These are phyloP conservation scores for Trichothecium roseum DNA, from an alignment of 2,329 filamentous ascomycete species.

Conservation along the genomic window DNA sequence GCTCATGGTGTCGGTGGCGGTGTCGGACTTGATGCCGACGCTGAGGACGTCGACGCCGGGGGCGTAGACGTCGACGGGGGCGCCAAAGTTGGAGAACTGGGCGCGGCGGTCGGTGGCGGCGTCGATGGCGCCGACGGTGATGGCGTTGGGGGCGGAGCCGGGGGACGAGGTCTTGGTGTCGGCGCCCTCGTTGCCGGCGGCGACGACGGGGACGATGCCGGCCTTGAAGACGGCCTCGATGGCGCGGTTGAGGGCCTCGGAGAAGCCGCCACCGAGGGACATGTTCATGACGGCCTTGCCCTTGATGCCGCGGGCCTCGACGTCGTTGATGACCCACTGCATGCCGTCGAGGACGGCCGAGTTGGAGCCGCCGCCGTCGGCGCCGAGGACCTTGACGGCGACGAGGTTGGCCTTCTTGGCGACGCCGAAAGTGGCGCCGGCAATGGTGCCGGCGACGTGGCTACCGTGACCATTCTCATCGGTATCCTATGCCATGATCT, in stretches of 20 bases:
- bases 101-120: conserved; percentile 36
- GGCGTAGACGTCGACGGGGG: conserved; percentile 41
- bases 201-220: conserved; percentile 47
- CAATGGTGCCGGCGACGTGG: conserved; percentile 54
- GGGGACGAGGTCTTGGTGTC: conserved; percentile 42
- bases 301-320: conserved; percentile 22
- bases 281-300: conserved; percentile 54
- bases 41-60: conserved; percentile 44
- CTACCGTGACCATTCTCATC: conserved; percentile 55
- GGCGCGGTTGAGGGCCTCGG: conserved; percentile 42
- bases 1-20: conserved; percentile 32
- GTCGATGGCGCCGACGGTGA: conserved; percentile 51
- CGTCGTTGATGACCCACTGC: conserved; percentile 42
- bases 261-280: conserved; percentile 44
- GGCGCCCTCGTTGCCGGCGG: conserved; percentile 47
- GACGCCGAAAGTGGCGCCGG: conserved; percentile 49
- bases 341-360: conserved; percentile 45
- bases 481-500: conserved; percentile 22
- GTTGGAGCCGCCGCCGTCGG: conserved; percentile 23
- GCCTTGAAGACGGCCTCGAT: conserved; percentile 36
- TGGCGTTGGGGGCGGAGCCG: conserved; percentile 43
- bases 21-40: conserved; percentile 39
- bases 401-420: conserved; percentile 46
- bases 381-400: conserved; percentile 52
- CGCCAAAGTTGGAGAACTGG: conserved; percentile 49